Evolutionary conservation across 2,329 filamentous ascomycete genomes (phyloP).

Genomic region (Cladophialophora carrionii): DNA sequence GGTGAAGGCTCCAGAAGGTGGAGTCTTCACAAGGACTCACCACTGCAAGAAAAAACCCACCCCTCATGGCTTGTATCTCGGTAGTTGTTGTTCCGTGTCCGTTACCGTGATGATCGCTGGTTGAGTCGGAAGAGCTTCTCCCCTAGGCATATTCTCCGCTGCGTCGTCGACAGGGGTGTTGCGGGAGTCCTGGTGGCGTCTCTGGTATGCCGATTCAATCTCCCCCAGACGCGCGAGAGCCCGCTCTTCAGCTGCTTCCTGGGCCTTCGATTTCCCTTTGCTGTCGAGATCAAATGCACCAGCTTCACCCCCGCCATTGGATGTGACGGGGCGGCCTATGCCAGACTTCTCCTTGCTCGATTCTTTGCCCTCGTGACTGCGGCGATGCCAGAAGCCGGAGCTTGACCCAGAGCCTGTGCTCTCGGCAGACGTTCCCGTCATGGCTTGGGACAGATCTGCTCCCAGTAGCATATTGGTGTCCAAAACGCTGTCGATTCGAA

Average conservation of each 20-base stretch:
- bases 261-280: slow-evolving; percentile 19
- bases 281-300: neutral
- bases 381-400: slow-evolving; percentile 19
- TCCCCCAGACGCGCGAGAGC: slow-evolving; percentile 9
- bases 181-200: neutral
- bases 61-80: slow-evolving; percentile 23
- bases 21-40: neutral
- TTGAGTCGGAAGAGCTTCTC: neutral
- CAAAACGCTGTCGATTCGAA: slow-evolving; percentile 1
- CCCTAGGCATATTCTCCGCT: neutral
- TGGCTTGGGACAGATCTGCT: slow-evolving; percentile 3
- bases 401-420: slow-evolving; percentile 17
- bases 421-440: slow-evolving; percentile 11
- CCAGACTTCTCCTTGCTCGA: slow-evolving; percentile 22
- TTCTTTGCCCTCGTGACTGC: slow-evolving; percentile 10
- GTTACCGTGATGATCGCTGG: slow-evolving; percentile 5
- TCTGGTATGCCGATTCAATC: slow-evolving; percentile 11
- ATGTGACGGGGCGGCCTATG: neutral
- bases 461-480: slow-evolving; percentile 8
- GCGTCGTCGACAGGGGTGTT: neutral
- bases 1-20: neutral
- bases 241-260: slow-evolving; percentile 31
- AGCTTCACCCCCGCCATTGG: neutral
- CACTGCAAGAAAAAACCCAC: neutral
- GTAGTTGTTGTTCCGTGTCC: slow-evolving; percentile 19